Evolutionary conservation across 495 filamentous ascomycete species (phyloP), one percentile per base, ranked within the genome.

Genomic region (Penicillium verhagenii): DNA sequence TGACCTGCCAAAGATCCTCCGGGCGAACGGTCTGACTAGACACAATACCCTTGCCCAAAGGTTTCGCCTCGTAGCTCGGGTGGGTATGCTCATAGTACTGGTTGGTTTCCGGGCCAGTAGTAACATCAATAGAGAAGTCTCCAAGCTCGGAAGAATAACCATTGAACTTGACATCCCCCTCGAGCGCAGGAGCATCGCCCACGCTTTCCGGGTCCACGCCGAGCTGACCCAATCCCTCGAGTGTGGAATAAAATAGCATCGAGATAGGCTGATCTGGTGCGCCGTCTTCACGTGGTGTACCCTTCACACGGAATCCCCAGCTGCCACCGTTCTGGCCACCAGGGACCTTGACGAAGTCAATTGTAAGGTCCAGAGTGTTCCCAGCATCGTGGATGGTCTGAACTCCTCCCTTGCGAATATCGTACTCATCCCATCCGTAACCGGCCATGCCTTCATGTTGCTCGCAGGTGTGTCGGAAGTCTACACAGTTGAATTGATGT

Each of bases 341-440:
- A 26, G 92, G 90, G 19, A 96, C 80, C 72, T 98, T 98, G 59
- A 97, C 82, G 69, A 96, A 97, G 47, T 88, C 86, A 23, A 94
- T 96, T 25, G 87, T 92, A 56, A 98, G 79, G 72, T 97, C 92
- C 51, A 98, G 77, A 51, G 78, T 81, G 71, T 98, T 98, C 26
- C 83, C 87, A 16, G 82, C 85, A 64, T 98, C 94, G 62, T 91
- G 88, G 50, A 98, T 92, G 18, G 88, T 89, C 75, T 98, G 89
- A 20, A 86, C 77, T 44, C 94, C 94, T 59, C 94, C 94, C 39
- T 79, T 85, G 45, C 94, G 80, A 19, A 90, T 84, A 69, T 97
- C 94, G 72, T 95, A 98, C 63, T 94, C 78, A 58, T 97, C 93
- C 94, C 94, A 98, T 54, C 93, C 94, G 67, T 98, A 98, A 31